Conservation (phyloP, 2,329 filamentous ascomycete species). For the Beauveria medogensis region DNA sequence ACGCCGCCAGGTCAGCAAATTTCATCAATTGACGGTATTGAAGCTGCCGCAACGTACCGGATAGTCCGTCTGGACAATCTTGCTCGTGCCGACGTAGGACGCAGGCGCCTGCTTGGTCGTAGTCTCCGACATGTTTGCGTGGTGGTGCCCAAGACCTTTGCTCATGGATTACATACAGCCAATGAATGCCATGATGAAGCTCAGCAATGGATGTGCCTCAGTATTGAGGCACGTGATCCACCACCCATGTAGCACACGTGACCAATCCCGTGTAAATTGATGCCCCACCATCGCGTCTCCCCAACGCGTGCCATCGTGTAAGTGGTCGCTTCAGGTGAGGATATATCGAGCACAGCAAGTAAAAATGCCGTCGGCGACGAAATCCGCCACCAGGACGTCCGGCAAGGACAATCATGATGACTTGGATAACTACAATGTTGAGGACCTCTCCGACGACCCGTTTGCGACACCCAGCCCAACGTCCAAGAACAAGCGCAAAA, state of each 20-base stretch:
- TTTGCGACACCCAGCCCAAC: constrained; percentile 38
- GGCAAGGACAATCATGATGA: constrained; percentile 41
- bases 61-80: constrained; percentile 74
- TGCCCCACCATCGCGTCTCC: constrained; percentile 18
- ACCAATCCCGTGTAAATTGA: constrained; percentile 1
- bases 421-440: constrained; percentile 69
- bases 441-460: constrained; percentile 39
- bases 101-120: constrained; percentile 28
- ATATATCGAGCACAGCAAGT: neutral
- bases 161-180: constrained; percentile 14
- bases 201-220: constrained; percentile 22
- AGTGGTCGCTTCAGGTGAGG: neutral
- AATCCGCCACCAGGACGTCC: neutral
- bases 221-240: constrained; percentile 22
- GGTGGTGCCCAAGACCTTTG: constrained; percentile 20
- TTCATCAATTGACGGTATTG: constrained; percentile 17
- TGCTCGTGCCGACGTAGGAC: constrained; percentile 44
- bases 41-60: constrained; percentile 55
- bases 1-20: constrained; percentile 23
- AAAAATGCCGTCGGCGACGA: constrained; percentile 17
- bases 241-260: constrained; percentile 6
- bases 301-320: constrained; percentile 13
- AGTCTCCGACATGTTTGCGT: constrained; percentile 30
- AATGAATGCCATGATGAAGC: constrained; percentile 16
- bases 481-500: constrained; percentile 40